phyloP scores from a whole-genome alignment of 2,329 filamentous ascomycete genomes.

The Rutstroemia sydowiana region DNA sequence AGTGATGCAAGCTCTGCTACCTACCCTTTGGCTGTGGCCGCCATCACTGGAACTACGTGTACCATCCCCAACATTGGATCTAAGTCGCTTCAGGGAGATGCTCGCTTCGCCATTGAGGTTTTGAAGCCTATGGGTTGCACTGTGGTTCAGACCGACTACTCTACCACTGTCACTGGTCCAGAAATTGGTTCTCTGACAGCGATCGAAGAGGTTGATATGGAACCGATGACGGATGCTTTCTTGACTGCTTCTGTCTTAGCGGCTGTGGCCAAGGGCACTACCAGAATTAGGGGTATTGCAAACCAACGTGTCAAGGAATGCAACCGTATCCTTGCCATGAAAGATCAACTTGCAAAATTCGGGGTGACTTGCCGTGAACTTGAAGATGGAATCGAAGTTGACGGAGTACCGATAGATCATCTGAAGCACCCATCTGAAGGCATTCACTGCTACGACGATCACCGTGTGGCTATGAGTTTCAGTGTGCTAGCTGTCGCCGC shows the following conservation, averaged over 20 bases:
- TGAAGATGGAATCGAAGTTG: slow-evolving; percentile 83
- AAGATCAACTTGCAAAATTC: slow-evolving; percentile 88
- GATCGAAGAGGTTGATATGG: slow-evolving; percentile 86
- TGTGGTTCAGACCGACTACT: slow-evolving; percentile 75
- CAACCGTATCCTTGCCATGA: slow-evolving; percentile 94
- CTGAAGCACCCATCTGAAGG: slow-evolving; percentile 53
- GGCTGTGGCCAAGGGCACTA: slow-evolving; percentile 77
- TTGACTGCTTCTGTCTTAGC: slow-evolving; percentile 89
- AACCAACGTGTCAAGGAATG: slow-evolving; percentile 98
- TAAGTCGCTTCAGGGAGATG: slow-evolving; percentile 86
- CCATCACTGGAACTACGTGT: slow-evolving; percentile 91
- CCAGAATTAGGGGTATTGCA: slow-evolving; percentile 85
- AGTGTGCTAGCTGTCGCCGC: slow-evolving; percentile 74
- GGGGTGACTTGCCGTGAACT: slow-evolving; percentile 80
- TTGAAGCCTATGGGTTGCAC: slow-evolving; percentile 87
- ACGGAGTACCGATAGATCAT: slow-evolving; percentile 42
- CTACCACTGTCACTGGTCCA: slow-evolving; percentile 93
- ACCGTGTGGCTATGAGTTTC: slow-evolving; percentile 97
- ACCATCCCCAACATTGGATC: slow-evolving; percentile 96
- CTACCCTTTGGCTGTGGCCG: slow-evolving; percentile 88
- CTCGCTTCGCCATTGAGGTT: slow-evolving; percentile 86
- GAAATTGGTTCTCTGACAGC: slow-evolving; percentile 63
- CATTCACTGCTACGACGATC: slow-evolving; percentile 92
- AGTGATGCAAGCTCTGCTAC: slow-evolving; percentile 97
- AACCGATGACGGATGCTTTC: slow-evolving; percentile 98